Evolutionary conservation across 768 basidiomycete species (phyloP), one percentile per base, ranked within the genome.

Genomic region (Suillus clintonianus): DNA sequence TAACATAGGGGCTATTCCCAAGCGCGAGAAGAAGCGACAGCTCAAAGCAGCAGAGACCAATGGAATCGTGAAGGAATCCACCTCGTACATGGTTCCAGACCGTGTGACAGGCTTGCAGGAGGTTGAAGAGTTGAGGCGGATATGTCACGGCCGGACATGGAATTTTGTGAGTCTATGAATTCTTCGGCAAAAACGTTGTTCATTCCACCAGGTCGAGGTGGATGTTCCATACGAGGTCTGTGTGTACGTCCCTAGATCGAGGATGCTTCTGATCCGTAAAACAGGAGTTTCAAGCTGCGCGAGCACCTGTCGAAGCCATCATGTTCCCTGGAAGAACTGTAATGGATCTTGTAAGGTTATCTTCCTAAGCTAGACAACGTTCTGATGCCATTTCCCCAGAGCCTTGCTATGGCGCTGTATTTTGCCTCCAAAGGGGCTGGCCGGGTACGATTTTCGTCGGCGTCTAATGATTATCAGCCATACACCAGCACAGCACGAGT

Each of bases 401-500:
- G 95, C 70, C 86, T 99, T 10, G 92, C 94, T 0, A 82, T 93
- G 56, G 97, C 97, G 1, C 79, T 99, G 15, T 98, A 91, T 74
- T 99, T 99, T 71, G 97, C 97, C 7, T 91, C 97, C 5, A 82
- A 89, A 50, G 95, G 93, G 0, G 70, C 77, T 39, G 97, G 97
- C 2, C 78, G 82, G 56, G 70, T 92, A 0, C 81, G 83, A 37
- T 68, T 67, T 13, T 57, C 70, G 14, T 74, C 76, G 1, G 72
- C 79, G 5, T 75, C 82, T 3, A 69, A 69, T 22, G 47, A 50
- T 27, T 68, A 70, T 37, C 68, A 58, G 39, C 77, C 80, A 8
- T 97, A 97, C 76, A 82, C 77, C 0, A 95, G 91, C 65, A 74
- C 81, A 9, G 94, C 97, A 0, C 85, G 86, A 50, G 95, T 99